Evolutionary conservation across 2,329 filamentous ascomycete genomes (phyloP), one percentile per base, ranked within the genome.

Genomic region (Sclerotinia trifoliorum): DNA sequence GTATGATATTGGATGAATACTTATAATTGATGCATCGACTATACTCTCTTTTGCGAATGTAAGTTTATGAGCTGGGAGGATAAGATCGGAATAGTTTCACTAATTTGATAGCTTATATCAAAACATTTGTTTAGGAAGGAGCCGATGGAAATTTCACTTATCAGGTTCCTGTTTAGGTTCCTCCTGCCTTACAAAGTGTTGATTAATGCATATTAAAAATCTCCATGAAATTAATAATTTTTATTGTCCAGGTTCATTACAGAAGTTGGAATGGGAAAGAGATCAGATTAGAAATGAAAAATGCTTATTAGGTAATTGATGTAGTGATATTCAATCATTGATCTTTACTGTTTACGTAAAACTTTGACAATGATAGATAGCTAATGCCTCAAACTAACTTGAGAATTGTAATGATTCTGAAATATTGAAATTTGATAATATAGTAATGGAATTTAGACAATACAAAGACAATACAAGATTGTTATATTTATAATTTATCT

Each of bases 201-300:
- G 26, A 17, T 11, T 10, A 35, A 2, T 19, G 7, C 2, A 10
- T 32, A 61, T 48, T 1, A 10, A 5, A 32, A 19, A 6, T 17
- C 6, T n/a, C 1, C 3, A 24, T 15, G 0, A 49, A n/a, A 21
- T 1, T 13, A 19, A 3, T 13, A 1, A 39, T 10, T 19, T 1
- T 24, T 13, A 17, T 49, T 62, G 32, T 26, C 21, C 13, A 1
- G 19, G 5, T 17, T 19, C 15, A 19, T 51, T 6, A 1, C 15
- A 26, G 29, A 17, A 17, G 1, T 19, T 51, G 1, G 15, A 62
- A 51, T 39, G 32, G 13, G 3, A 1, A 39, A 39, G 19, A 35
- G 8, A 21, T 35, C 10, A n/a, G 10, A 15, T 15, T 2, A 35
- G 39, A 42, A 15, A 39, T 13, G 2, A 15, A 15, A 42, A 5